These are phyloP conservation scores for Sequoia sempervirens DNA, from an alignment of 75 land plant genomes.

Conservation along the genomic window DNA sequence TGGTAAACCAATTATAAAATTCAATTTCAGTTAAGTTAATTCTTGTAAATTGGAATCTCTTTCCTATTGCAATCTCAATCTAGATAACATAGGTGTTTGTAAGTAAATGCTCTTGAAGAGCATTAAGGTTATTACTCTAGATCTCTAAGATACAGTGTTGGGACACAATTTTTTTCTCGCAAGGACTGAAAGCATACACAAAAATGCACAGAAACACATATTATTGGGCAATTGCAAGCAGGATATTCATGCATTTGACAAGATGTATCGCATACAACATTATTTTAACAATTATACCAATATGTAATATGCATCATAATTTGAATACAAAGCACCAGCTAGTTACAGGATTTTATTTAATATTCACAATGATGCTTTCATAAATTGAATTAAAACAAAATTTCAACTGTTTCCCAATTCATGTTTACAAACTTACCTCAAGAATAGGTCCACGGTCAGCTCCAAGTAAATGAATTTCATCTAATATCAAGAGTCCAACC, in stretches of 20 bases:
- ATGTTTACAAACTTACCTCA: slow-evolving; percentile 54
- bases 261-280: background rate
- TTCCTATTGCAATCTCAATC: background rate
- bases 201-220: background rate
- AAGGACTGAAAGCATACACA: background rate
- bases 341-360: background rate
- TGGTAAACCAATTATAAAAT: background rate
- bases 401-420: background rate
- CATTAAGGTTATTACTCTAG: background rate
- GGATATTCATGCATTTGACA: background rate
- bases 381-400: background rate
- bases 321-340: background rate
- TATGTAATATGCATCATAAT: background rate
- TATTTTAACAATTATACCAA: background rate
- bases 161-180: background rate
- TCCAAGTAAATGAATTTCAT: slow-evolving; percentile 98
- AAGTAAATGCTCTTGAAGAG: background rate
- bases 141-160: too few relatives aligned
- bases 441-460: slow-evolving; percentile 99
- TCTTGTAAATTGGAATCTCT: background rate
- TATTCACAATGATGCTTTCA: background rate
- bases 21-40: background rate
- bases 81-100: background rate
- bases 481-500: slow-evolving; percentile 96
- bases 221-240: background rate